phyloP scores from a whole-genome alignment of 176 grass and related monocot species.

The Bothriochloa decipiens region DNA sequence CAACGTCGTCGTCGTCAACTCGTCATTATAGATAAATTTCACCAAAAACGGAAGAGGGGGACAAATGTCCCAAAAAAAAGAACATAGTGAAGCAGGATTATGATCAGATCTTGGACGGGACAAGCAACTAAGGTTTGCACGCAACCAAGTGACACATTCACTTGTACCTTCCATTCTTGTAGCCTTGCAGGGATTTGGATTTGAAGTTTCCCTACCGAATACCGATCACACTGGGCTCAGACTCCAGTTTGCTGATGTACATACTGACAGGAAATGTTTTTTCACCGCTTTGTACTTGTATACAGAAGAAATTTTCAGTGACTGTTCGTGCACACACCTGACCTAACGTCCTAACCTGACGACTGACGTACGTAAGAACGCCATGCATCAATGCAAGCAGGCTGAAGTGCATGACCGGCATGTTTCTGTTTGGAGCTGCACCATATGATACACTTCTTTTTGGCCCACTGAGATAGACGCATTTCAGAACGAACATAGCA shows the following conservation, averaged over 20 bases:
- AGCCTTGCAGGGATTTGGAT: too few species aligned
- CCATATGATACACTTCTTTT: neutral
- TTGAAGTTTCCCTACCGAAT: too few species aligned
- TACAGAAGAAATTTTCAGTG: too few species aligned
- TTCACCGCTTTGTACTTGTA: too few species aligned
- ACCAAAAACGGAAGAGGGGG: neutral
- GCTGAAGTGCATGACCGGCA: conserved; percentile 7
- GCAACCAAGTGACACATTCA: conserved; percentile 9
- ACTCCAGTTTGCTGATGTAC: too few species aligned
- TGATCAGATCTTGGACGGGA: conserved; percentile 1
- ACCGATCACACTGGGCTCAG: too few species aligned
- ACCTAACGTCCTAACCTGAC: neutral
- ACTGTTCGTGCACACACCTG: conserved; percentile 9
- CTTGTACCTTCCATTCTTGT: neutral
- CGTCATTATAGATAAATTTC: neutral
- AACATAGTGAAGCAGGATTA: neutral
- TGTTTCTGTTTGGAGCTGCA: neutral
- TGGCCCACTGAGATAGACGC: too few species aligned
- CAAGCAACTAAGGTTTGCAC: conserved; percentile 46
- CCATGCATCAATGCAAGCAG: neutral
- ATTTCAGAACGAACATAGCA: too few species aligned
- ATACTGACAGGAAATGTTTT: too few species aligned
- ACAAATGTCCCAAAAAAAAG: neutral
- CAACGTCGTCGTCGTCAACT: neutral
- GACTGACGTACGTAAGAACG: neutral